Percentiles rank a stretch among this genome's conserved stretches.
These are phyloP conservation scores for Globisporangium irregulare DNA, from an alignment of 352 stramenopile species.

Conservation along the genomic window DNA sequence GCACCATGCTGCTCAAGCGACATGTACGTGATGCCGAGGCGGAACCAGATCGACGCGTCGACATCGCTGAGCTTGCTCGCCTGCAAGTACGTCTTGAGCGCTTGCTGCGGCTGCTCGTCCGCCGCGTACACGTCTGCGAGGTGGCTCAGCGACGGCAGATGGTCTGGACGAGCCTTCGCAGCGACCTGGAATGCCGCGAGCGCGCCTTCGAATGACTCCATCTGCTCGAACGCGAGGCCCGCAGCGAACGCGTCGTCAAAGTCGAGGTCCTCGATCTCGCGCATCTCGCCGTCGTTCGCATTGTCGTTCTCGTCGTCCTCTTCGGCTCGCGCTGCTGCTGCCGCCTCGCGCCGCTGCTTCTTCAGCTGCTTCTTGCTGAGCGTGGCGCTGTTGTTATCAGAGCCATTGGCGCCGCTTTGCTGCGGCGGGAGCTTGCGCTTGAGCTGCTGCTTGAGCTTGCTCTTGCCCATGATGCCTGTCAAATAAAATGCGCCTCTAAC, in stretches of 20 bases:
- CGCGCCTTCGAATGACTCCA: slow-evolving; percentile 48
- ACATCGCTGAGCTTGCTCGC: slow-evolving; percentile 31
- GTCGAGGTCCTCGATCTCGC: slow-evolving; percentile 40
- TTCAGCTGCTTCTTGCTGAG: slow-evolving; percentile 23
- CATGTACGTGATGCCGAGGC: slow-evolving; percentile 36
- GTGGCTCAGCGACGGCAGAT: slow-evolving; percentile 44
- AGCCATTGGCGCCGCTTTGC: background rate
- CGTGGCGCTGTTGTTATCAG: background rate
- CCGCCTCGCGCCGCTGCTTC: slow-evolving; percentile 18
- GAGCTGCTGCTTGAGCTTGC: slow-evolving; percentile 35
- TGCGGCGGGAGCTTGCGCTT: slow-evolving; percentile 20
- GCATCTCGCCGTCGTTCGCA: slow-evolving; percentile 20
- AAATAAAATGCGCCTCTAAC: background rate
- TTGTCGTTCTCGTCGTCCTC: slow-evolving; percentile 24
- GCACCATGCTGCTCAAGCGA: slow-evolving; percentile 31
- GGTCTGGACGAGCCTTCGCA: slow-evolving; percentile 31
- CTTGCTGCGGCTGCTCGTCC: slow-evolving; percentile 28
- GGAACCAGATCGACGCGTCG: slow-evolving; percentile 59
- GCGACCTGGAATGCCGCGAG: slow-evolving; percentile 41
- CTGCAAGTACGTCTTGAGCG: slow-evolving; percentile 35
- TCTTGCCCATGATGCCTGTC: slow-evolving; percentile 37
- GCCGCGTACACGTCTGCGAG: slow-evolving; percentile 48
- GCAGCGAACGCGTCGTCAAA: slow-evolving; percentile 61
- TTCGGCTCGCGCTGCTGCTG: slow-evolving; percentile 21
- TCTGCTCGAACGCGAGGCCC: slow-evolving; percentile 64